phyloP scores from a whole-genome alignment of 129 eudicot genomes.

The sunflower (Helianthus annuus) region HanXRQr2.0-SUNRISE NC_035441.2:113973099-113973598 shows the following conservation, averaged over 20 bases:
- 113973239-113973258: too few relatives aligned
- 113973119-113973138: background rate
- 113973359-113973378: background rate
- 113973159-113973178: too few relatives aligned
- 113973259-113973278: too few relatives aligned
- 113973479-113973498: conserved; percentile 67
- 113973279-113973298: too few relatives aligned
- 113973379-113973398: background rate
- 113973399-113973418: conserved; percentile 36
- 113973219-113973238: too few relatives aligned
- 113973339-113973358: background rate
- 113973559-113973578: conserved; percentile 36
- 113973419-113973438: conserved; percentile 41
- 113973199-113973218: too few relatives aligned
- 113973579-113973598: too few relatives aligned
- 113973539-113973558: conserved; percentile 45
- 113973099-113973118: background rate
- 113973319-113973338: too few relatives aligned
- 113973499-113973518: conserved; percentile 53
- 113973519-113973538: conserved; percentile 83
- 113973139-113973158: too few relatives aligned
- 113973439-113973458: conserved; percentile 72
- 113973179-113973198: too few relatives aligned
- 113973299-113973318: too few relatives aligned
- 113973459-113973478: conserved; percentile 83